phyloP scores from a whole-genome alignment of 2,329 filamentous ascomycete genomes.

The Colletotrichum tropicicola region DNA sequence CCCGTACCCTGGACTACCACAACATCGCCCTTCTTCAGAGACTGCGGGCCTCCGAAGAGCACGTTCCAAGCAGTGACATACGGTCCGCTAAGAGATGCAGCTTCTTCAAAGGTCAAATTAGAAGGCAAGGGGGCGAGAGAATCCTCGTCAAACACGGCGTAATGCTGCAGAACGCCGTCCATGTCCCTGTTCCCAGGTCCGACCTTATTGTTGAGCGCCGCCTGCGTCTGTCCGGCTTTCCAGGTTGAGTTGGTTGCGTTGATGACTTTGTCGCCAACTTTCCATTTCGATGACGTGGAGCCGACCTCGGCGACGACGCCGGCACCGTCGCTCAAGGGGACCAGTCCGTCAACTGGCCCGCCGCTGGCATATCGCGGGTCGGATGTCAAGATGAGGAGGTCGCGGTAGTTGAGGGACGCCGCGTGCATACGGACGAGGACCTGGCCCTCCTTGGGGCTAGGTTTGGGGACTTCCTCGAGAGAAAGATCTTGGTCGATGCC shows the following conservation, averaged over 20 bases:
- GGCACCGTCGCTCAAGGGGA: neutral
- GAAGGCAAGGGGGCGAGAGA: neutral
- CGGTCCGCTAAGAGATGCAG: neutral
- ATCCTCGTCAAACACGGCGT: neutral
- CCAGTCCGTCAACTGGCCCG: neutral
- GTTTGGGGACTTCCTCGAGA: neutral
- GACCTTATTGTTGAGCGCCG: neutral
- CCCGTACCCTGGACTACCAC: conserved; percentile 52
- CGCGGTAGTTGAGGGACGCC: neutral
- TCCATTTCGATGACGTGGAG: neutral
- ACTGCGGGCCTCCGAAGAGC: conserved; percentile 31
- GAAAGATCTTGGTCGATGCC: neutral
- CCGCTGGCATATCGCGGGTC: neutral
- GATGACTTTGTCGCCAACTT: neutral
- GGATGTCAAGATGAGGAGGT: neutral
- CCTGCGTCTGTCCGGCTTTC: neutral
- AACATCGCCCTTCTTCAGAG: conserved; percentile 46
- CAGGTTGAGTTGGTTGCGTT: neutral
- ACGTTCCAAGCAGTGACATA: conserved; percentile 31
- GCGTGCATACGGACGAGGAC: neutral
- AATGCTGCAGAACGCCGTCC: neutral
- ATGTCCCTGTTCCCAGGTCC: neutral
- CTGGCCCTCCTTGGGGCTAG: neutral
- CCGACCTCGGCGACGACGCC: neutral
- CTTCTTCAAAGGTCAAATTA: neutral